Conservation (phyloP, 305 asterid species). For the Vinca major region DNA sequence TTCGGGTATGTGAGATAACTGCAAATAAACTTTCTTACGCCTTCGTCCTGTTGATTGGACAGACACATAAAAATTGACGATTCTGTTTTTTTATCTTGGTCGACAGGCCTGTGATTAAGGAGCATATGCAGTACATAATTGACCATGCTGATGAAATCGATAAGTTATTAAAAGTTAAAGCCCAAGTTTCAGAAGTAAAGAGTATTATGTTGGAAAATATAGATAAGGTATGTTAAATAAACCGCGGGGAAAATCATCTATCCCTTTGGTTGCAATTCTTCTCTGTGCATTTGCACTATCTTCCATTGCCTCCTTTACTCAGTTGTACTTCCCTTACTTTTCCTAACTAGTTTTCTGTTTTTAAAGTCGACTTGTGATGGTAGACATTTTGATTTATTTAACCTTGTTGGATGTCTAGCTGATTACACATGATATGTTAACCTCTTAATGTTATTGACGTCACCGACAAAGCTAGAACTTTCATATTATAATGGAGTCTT, state of each 20-base stretch:
- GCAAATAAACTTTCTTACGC: neutral
- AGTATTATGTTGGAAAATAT: conserved; percentile 82
- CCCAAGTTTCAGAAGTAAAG: conserved; percentile 86
- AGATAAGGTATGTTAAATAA: conserved; percentile 53
- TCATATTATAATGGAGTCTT: too few relatives aligned
- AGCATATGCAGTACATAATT: conserved; percentile 82
- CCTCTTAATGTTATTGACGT: too few relatives aligned
- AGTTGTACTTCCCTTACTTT: too few relatives aligned
- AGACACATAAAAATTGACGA: neutral
- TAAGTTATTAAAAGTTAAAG: conserved; percentile 79
- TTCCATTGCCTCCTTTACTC: too few relatives aligned
- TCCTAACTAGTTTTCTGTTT: too few relatives aligned
- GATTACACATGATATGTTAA: too few relatives aligned
- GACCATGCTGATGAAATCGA: conserved; percentile 91
- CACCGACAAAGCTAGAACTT: too few relatives aligned
- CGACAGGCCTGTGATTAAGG: conserved; percentile 77
- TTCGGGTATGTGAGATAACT: conserved; percentile 47
- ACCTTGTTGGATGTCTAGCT: too few relatives aligned
- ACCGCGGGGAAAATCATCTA: neutral
- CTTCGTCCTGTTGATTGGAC: conserved; percentile 6
- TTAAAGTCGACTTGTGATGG: too few relatives aligned
- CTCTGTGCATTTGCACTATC: too few relatives aligned
- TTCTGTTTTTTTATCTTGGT: neutral
- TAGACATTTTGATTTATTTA: too few relatives aligned
- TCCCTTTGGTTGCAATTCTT: too few relatives aligned